Evolutionary conservation across 164 flowering plant genomes (phyloP).

Genomic region (Berberis thunbergii): DNA sequence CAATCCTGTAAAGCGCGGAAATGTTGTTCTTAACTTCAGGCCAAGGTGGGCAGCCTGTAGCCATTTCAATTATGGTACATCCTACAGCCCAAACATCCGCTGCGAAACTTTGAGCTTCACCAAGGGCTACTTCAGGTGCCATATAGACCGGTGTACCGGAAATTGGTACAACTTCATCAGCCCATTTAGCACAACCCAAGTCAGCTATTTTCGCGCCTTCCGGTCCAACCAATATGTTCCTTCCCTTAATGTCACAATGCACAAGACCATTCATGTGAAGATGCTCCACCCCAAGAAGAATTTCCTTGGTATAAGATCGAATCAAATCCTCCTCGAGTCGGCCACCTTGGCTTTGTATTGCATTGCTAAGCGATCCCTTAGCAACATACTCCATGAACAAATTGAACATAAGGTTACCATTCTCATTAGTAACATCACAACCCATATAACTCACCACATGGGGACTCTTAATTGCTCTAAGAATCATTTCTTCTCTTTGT

Average conservation of each 20-base stretch:
- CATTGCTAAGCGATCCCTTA: conserved; percentile 47
- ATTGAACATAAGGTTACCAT: conserved; percentile 33
- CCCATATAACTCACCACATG: conserved; percentile 48
- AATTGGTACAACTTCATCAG: conserved; percentile 10
- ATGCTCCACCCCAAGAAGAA: conserved; percentile 47
- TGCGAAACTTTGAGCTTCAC: conserved; percentile 55
- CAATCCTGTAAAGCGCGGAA: conserved; percentile 46
- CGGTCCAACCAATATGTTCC: conserved; percentile 47
- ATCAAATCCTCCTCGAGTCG: conserved; percentile 34
- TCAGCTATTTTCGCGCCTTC: conserved; percentile 61
- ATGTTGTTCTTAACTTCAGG: conserved; percentile 33
- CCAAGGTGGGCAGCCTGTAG: conserved; percentile 64
- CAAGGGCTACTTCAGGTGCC: conserved; percentile 84
- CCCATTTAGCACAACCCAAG: conserved; percentile 60
- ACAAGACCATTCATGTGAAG: conserved; percentile 51
- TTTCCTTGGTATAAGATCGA: conserved; percentile 19
- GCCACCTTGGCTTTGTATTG: conserved; percentile 27
- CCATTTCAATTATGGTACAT: conserved; percentile 76
- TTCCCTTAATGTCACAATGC: conserved; percentile 77
- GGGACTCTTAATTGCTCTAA: conserved; percentile 33
- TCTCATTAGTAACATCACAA: conserved; percentile 27
- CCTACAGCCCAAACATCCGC: conserved; percentile 87
- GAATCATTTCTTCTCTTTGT: conserved; percentile 40
- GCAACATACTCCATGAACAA: conserved; percentile 57
- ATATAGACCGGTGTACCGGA: conserved; percentile 71